Evolutionary conservation across 2,329 filamentous ascomycete species (phyloP).

Genomic region (Pyrenophora teres): DNA sequence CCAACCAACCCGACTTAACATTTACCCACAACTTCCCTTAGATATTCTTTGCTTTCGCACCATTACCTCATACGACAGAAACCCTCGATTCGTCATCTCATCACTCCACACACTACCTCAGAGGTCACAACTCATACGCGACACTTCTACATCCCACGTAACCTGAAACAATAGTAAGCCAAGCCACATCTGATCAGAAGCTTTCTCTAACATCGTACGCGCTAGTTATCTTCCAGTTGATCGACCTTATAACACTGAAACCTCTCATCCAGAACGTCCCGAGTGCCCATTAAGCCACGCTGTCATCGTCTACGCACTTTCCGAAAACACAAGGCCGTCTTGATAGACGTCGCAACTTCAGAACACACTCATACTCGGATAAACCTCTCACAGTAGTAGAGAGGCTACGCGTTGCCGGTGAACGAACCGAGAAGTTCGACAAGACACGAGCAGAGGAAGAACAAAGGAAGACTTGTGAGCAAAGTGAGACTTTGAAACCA

Average conservation of each 20-base stretch:
- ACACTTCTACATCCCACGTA: too few relatives aligned
- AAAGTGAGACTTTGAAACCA: neutral
- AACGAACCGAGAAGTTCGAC: constrained; percentile 13
- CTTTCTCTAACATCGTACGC: neutral
- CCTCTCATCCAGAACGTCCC: neutral
- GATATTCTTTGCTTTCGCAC: neutral
- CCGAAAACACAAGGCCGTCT: neutral
- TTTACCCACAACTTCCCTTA: neutral
- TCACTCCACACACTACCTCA: too few relatives aligned
- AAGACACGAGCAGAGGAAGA: constrained; percentile 1
- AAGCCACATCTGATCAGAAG: too few relatives aligned
- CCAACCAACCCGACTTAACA: neutral
- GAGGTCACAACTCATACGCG: too few relatives aligned
- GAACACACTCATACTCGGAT: neutral
- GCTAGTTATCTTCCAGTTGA: constrained; percentile 5
- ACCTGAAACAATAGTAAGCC: too few relatives aligned
- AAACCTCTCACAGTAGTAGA: constrained; percentile 4
- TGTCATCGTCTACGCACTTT: neutral
- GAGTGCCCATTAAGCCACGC: neutral
- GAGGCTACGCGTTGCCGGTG: constrained; percentile 10
- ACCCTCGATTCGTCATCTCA: neutral
- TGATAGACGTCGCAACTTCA: neutral
- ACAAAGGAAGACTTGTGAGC: neutral
- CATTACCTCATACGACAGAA: neutral
- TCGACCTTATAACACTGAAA: neutral